phyloP scores from a whole-genome alignment of 2,329 filamentous ascomycete species.

The Cryoendolithus antarcticus region DNA sequence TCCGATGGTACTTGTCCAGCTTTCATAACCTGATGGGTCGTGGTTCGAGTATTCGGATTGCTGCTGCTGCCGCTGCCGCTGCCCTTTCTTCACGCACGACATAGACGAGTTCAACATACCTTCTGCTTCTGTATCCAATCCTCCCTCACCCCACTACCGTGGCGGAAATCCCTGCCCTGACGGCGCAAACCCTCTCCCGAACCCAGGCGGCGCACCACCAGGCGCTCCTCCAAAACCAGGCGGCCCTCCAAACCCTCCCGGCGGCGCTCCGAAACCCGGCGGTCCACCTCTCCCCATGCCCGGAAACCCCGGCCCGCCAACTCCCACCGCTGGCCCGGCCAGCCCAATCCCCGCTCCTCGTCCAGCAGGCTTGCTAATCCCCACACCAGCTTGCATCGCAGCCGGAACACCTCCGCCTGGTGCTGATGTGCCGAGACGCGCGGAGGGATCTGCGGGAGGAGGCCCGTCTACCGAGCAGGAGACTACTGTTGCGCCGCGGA shows the following conservation, averaged over 20 bases:
- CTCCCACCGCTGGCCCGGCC: constrained; percentile 77
- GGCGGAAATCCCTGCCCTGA: constrained; percentile 11
- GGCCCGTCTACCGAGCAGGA: constrained; percentile 92
- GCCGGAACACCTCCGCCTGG: constrained; percentile 47
- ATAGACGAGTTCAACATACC: too few relatives aligned
- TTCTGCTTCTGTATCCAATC: too few relatives aligned
- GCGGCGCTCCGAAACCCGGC: constrained; percentile 29
- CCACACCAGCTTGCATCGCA: constrained; percentile 68
- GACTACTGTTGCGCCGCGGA: constrained; percentile 88
- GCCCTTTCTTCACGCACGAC: too few relatives aligned
- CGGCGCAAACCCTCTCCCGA: constrained; percentile 9
- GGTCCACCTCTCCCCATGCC: constrained; percentile 31
- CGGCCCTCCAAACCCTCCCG: constrained; percentile 18
- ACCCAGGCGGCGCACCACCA: constrained; percentile 15
- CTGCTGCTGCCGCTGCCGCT: too few relatives aligned
- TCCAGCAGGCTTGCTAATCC: constrained; percentile 82
- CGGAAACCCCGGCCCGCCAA: constrained; percentile 63
- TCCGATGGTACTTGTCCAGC: too few relatives aligned
- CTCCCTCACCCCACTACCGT: neutral
- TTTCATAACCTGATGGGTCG: too few relatives aligned
- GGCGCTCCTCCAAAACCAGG: constrained; percentile 25
- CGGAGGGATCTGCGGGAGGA: constrained; percentile 83
- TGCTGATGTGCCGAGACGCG: constrained; percentile 68
- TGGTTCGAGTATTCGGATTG: too few relatives aligned
- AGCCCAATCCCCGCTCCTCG: constrained; percentile 66